Evolutionary conservation across 352 stramenopile genomes (phyloP).

Genomic region (Globisporangium nodosum): DNA sequence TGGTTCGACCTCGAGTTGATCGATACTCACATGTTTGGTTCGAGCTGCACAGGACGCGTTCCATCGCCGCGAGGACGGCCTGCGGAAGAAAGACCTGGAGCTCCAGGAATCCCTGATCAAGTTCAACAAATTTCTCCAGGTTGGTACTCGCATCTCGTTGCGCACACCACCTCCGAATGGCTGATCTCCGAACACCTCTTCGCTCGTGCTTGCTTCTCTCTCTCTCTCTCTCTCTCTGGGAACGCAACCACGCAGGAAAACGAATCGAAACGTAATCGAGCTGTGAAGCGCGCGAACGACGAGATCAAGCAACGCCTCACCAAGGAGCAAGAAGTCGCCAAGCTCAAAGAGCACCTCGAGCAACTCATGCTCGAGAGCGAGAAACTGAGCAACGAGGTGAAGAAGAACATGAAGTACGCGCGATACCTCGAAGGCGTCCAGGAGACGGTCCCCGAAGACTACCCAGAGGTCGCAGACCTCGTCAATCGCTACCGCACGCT

Average conservation of each 20-base stretch:
- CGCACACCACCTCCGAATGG: too few relatives aligned
- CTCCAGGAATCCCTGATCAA: slow-evolving; percentile 95
- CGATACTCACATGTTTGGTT: neutral
- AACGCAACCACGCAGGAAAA: slow-evolving; percentile 67
- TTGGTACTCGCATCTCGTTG: neutral
- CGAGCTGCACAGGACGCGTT: slow-evolving; percentile 73
- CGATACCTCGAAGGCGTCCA: slow-evolving; percentile 88
- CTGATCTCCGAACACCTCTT: neutral
- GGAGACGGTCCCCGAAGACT: slow-evolving; percentile 87
- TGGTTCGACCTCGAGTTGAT: neutral
- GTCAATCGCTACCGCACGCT: slow-evolving; percentile 91
- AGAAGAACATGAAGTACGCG: slow-evolving; percentile 85
- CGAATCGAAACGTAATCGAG: slow-evolving; percentile 91
- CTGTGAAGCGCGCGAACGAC: slow-evolving; percentile 88
- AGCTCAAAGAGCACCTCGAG: slow-evolving; percentile 68
- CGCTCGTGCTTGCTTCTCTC: slow-evolving; percentile 1
- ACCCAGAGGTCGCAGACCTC: slow-evolving; percentile 88
- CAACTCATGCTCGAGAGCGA: slow-evolving; percentile 63
- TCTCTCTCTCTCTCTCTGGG: slow-evolving; percentile 15
- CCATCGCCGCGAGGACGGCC: slow-evolving; percentile 87
- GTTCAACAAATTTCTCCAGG: slow-evolving; percentile 92
- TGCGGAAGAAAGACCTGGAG: slow-evolving; percentile 93
- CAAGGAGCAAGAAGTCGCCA: slow-evolving; percentile 86
- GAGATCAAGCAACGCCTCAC: slow-evolving; percentile 88
- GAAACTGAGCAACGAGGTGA: slow-evolving; percentile 53